A percentile compares a stretch with the other conserved stretches of the same genome.
These are phyloP conservation scores for Alternaria alternata DNA, from an alignment of 2,329 filamentous ascomycete species.

Conservation along the genomic window DNA sequence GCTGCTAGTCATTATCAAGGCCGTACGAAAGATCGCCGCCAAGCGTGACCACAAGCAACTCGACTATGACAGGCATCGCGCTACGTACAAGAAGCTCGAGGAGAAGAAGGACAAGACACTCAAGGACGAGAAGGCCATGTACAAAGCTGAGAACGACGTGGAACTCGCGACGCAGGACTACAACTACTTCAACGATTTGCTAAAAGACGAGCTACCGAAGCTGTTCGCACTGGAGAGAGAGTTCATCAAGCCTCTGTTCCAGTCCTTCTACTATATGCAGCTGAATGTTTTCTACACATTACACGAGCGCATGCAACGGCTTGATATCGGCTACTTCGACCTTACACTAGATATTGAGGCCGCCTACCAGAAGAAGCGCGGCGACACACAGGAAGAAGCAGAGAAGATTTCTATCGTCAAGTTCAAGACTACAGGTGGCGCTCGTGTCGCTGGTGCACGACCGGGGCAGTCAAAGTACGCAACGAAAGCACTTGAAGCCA, in stretches of 20 bases:
- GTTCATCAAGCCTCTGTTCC: constrained; percentile 96
- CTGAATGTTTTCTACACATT: constrained; percentile 99
- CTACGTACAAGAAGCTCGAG: constrained; percentile 88
- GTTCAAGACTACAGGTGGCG: constrained; percentile 85
- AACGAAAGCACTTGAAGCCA: constrained; percentile 50
- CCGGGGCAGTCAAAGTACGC: constrained; percentile 50
- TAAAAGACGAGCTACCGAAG: constrained; percentile 94
- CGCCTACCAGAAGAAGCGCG: constrained; percentile 87
- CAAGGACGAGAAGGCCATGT: constrained; percentile 97
- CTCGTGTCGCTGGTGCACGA: constrained; percentile 44
- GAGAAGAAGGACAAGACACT: constrained; percentile 96
- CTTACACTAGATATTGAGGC: constrained; percentile 89
- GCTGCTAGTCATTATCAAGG: constrained; percentile 92
- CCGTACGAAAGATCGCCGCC: constrained; percentile 83
- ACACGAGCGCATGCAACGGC: constrained; percentile 96
- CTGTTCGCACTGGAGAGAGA: constrained; percentile 89
- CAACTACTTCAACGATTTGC: constrained; percentile 96
- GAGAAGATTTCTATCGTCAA: constrained; percentile 86
- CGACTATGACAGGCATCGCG: constrained; percentile 89
- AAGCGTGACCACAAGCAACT: constrained; percentile 98
- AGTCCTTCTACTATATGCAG: constrained; percentile 99
- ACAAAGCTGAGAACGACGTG: constrained; percentile 91
- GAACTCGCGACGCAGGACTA: constrained; percentile 94
- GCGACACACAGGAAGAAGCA: constrained; percentile 83
- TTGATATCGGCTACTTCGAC: constrained; percentile 98